A percentile compares a stretch with the other conserved stretches of the same genome.
These are phyloP conservation scores for Ascochyta pisi DNA, from an alignment of 2,329 filamentous ascomycete genomes.

Conservation along the genomic window DNA sequence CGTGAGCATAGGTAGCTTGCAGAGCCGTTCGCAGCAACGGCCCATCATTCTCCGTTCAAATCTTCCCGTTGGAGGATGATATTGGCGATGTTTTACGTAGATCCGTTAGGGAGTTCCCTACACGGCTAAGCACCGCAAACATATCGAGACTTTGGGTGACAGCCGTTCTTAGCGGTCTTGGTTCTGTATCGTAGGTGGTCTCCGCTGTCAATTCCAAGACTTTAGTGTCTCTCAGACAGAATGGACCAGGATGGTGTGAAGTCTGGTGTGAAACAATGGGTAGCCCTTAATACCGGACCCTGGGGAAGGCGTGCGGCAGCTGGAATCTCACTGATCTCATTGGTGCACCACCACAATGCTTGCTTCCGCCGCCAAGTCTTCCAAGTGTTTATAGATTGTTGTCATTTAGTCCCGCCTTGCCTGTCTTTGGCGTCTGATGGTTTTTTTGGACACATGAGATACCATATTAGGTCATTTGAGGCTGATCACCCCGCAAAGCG, in stretches of 20 bases:
- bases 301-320: not conserved
- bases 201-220: not conserved
- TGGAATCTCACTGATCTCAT: not conserved
- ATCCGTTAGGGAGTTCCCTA: constrained; percentile 1
- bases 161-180: constrained; percentile 13
- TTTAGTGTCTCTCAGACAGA: not conserved
- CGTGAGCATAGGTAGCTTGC: not conserved
- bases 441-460: not conserved
- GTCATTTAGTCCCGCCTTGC: constrained; percentile 1
- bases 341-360: constrained; percentile 13
- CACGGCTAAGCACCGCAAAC: constrained; percentile 1
- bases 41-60: not conserved
- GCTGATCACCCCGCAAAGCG: constrained; percentile 16
- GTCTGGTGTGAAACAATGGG: constrained; percentile 10
- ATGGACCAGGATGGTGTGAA: constrained; percentile 4
- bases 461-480: not conserved
- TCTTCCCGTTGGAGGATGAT: constrained; percentile 11
- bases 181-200: not conserved
- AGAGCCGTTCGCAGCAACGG: not conserved
- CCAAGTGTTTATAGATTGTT: constrained; percentile 14
- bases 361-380: constrained; percentile 12
- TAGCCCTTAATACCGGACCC: constrained; percentile 9
- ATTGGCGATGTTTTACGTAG: constrained; percentile 8
- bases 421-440: not conserved
- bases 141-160: not conserved